Percentiles rank a stretch among this genome's conserved stretches.
These are phyloP conservation scores for Priceomyces carsonii DNA, from an alignment of 805 yeast genomes.

Conservation along the genomic window DNA sequence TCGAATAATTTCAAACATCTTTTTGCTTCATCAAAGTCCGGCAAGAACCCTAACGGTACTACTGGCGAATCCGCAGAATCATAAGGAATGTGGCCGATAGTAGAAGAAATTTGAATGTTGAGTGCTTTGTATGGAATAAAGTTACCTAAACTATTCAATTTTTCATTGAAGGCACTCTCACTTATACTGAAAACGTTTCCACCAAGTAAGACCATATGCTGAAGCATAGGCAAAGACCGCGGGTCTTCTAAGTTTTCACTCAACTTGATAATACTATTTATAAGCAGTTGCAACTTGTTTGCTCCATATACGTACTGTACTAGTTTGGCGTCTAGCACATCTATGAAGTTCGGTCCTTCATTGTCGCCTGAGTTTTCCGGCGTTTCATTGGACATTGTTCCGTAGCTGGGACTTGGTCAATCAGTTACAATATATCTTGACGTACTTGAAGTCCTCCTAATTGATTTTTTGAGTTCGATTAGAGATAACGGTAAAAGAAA, in stretches of 20 bases:
- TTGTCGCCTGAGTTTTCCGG: no score
- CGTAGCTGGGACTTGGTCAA: no score
- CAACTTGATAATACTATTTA: conserved; percentile 26
- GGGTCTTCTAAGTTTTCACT: conserved; percentile 15
- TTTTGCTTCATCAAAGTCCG: conserved; percentile 21
- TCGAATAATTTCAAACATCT: conserved; percentile 31
- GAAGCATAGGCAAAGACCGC: conserved; percentile 29
- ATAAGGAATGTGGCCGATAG: conserved; percentile 43
- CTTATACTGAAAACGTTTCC: conserved; percentile 38
- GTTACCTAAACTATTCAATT: conserved; percentile 27
- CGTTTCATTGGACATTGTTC: no score
- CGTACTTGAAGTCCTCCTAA: no score
- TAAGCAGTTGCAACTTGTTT: conserved; percentile 43
- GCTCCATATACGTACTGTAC: conserved; percentile 60
- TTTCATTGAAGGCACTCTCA: conserved; percentile 29
- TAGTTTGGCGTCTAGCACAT: conserved; percentile 55
- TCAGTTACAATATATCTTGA: no score
- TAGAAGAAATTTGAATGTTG: conserved; percentile 27
- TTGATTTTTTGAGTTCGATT: no score
- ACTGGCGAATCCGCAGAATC: conserved; percentile 36
- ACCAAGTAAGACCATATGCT: conserved; percentile 32
- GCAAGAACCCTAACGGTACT: conserved; percentile 31
- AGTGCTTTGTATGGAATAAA: conserved; percentile 26
- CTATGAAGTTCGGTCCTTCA: conserved; percentile 22
- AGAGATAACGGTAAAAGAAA: no score